Evolutionary conservation across 179 eudicot genomes (phyloP).

Genomic region (Sideroxylon spinosum): DNA sequence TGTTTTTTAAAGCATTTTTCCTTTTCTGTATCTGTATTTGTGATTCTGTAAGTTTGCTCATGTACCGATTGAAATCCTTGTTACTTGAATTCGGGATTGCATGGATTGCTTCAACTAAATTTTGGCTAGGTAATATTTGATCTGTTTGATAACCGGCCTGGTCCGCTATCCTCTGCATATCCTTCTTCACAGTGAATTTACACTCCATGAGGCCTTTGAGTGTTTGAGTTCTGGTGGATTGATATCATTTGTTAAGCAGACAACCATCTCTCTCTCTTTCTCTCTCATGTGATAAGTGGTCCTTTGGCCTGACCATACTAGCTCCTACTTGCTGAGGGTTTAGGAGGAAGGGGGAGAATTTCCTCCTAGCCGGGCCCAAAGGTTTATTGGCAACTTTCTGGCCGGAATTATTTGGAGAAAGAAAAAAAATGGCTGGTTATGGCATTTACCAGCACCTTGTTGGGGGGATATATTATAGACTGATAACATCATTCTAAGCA

Average conservation of each 20-base stretch:
- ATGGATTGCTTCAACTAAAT: neutral
- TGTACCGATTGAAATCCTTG: neutral
- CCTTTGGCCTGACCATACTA: no score
- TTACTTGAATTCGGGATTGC: neutral
- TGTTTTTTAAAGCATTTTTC: neutral
- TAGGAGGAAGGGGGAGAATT: no score
- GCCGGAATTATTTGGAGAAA: neutral
- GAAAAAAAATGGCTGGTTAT: neutral
- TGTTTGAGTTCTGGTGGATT: constrained; percentile 4
- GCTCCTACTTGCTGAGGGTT: no score
- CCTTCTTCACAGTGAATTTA: neutral
- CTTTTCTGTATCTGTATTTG: neutral
- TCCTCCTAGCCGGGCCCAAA: no score
- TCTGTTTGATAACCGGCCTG: neutral
- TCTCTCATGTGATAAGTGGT: no score
- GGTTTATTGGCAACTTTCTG: neutral
- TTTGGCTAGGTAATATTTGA: neutral
- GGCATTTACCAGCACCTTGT: neutral
- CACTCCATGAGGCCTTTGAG: neutral
- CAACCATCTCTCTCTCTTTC: neutral
- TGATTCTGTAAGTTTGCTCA: constrained; percentile 4
- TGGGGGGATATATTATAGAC: neutral
- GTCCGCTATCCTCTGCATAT: neutral
- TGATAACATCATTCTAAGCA: no score
- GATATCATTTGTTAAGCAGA: neutral